These are phyloP conservation scores for Ophioceras dolichostomum DNA, from an alignment of 2,329 filamentous ascomycete genomes.

Conservation along the genomic window DNA sequence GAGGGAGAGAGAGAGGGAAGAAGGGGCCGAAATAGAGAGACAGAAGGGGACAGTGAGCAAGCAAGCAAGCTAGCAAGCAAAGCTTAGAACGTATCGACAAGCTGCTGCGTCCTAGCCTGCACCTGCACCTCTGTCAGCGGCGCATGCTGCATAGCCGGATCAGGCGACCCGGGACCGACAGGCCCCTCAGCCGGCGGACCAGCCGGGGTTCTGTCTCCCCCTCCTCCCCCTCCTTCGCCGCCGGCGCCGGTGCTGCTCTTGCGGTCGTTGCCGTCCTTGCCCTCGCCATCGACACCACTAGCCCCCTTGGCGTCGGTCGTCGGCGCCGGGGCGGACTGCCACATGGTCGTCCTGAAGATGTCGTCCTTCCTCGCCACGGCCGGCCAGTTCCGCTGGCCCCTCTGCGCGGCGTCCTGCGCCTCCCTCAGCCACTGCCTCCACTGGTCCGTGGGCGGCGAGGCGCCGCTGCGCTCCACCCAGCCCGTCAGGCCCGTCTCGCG, in stretches of 20 bases:
- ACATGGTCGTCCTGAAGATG: too few relatives aligned
- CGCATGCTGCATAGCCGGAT: conserved; percentile 6
- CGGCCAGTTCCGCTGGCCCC: conserved; percentile 23
- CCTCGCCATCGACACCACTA: not conserved
- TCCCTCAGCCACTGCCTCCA: conserved; percentile 43
- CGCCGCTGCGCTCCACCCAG: conserved; percentile 39
- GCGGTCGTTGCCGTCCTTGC: not conserved
- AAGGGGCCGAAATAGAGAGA: not conserved
- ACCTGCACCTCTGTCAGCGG: conserved; percentile 6
- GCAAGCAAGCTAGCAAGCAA: not conserved
- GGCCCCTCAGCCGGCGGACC: too few relatives aligned
- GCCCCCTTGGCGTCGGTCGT: too few relatives aligned
- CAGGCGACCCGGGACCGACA: too few relatives aligned
- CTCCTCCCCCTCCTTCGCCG: not conserved
- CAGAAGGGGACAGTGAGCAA: not conserved
- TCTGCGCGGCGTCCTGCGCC: conserved; percentile 26
- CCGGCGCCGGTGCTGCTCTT: not conserved
- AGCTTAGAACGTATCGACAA: not conserved
- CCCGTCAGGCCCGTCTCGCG: conserved; percentile 36
- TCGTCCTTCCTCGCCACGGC: conserved; percentile 35
- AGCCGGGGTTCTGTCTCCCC: not conserved
- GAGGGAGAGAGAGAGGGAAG: not conserved
- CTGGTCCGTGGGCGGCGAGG: conserved; percentile 35
- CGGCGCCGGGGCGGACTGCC: conserved; percentile 13
- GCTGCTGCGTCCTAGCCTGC: not conserved